Evolutionary conservation across 345 rosid genomes (phyloP), one percentile per base, ranked within the genome.

Genomic region (Citrus australasica): DNA sequence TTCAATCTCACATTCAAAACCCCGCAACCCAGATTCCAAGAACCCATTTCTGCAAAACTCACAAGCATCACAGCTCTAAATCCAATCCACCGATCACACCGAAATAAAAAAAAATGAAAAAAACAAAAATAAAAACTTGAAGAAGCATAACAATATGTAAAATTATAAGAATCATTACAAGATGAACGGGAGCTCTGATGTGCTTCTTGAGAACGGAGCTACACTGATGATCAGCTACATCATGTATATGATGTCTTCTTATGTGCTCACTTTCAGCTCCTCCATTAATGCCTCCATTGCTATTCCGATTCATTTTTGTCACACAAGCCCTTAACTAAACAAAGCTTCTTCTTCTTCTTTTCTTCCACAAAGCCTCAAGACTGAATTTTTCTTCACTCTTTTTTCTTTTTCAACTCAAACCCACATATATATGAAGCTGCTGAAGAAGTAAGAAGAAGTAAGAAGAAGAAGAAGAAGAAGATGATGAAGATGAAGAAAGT

Each of bases 151-250:
- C 13, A 56, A 53, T 8, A 38, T 25, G 68, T 40, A 22, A 19
- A 73, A 51, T 33, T 14, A 72, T 3, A 33, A 53, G 58, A 30
- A 46, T 11, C 16, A 64, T 84, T 91, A 95, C 97, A n/a, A 91
- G 97, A 80, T 87, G 97, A 85, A 95, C 89, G 73, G 99, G 97
- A 80, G 97, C 97, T 82, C 87, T 92, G 96, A 93, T 88, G 82
- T 89, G 96, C 82, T 92, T 93, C 48, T 87, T 84, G 78, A 95
- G 93, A 40, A 90, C 86, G 61, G 98, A 92, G 79, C 86, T 86
- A 80, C 97, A 91, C 98, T 95, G 99, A 80, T 92, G 85, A 64
- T 85, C 89, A 24, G 79, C 65, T 22, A 86, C 87, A 85, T 91
- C 87, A 60, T 87, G 97, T 51, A 69, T 84, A 79, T 93, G 98